A percentile compares a stretch with the other conserved stretches of the same genome.
phyloP scores from a whole-genome alignment of 2,329 filamentous ascomycete species.

The Gliomastix tumulicola region DNA sequence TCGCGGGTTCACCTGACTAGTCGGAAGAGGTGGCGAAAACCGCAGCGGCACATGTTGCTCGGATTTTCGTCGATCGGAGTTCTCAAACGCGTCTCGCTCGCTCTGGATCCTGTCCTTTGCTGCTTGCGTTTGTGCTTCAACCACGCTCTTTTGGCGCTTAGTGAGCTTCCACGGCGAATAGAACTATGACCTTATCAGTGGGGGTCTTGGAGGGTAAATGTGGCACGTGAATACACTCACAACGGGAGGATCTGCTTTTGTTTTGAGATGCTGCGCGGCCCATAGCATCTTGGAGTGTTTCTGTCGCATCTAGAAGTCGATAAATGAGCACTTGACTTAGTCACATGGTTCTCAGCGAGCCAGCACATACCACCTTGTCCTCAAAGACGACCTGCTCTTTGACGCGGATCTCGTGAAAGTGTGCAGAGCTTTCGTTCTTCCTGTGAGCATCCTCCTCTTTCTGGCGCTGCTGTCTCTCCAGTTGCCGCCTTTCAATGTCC shows the following conservation, averaged over 20 bases:
- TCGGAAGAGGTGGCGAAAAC: background rate
- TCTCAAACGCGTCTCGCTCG: constrained; percentile 59
- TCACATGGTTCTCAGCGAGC: too few relatives aligned
- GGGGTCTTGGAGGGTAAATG: background rate
- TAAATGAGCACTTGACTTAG: too few relatives aligned
- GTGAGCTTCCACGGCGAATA: constrained; percentile 79
- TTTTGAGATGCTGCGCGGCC: constrained; percentile 66
- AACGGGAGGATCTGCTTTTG: constrained; percentile 63
- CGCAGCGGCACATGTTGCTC: constrained; percentile 1
- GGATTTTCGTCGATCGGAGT: constrained; percentile 9
- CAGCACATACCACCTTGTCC: constrained; percentile 60
- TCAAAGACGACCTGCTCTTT: constrained; percentile 70
- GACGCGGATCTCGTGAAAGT: constrained; percentile 53
- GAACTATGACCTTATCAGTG: constrained; percentile 45
- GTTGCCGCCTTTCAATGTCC: constrained; percentile 78
- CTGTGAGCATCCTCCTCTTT: constrained; percentile 63
- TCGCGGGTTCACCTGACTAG: too few relatives aligned
- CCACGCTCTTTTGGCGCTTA: constrained; percentile 59
- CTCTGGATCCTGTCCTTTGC: constrained; percentile 55
- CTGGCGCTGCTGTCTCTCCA: constrained; percentile 68
- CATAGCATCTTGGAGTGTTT: constrained; percentile 67
- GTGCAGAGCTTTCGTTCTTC: constrained; percentile 57
- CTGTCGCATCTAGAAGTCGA: constrained; percentile 71
- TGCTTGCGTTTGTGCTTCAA: constrained; percentile 63
- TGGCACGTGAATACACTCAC: constrained; percentile 54